These are phyloP conservation scores for Penicillium occitanis DNA, from an alignment of 2,329 filamentous ascomycete genomes.

Conservation along the genomic window DNA sequence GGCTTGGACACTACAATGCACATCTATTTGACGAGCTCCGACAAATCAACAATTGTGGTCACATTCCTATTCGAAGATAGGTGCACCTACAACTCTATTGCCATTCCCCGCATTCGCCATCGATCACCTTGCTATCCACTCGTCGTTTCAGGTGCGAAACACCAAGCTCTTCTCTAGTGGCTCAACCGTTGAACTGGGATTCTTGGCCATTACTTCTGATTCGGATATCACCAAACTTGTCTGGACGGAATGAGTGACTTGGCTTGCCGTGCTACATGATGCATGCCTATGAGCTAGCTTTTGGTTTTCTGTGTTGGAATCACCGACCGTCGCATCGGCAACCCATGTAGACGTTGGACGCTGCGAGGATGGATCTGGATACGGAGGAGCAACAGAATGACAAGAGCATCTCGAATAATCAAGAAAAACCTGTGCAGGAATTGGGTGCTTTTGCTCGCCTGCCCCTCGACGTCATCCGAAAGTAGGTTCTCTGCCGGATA, in stretches of 20 bases:
- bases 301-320: constrained; percentile 17
- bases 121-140: neutral
- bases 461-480: constrained; percentile 32
- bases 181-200: neutral
- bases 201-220: neutral
- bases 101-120: constrained; percentile 4
- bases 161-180: neutral
- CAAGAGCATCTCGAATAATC: neutral
- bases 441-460: constrained; percentile 27
- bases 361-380: constrained; percentile 21
- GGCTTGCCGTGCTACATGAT: constrained; percentile 19
- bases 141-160: constrained; percentile 11
- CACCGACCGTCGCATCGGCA: constrained; percentile 11
- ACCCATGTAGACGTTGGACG: constrained; percentile 18
- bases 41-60: neutral
- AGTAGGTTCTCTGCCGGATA: constrained; percentile 26
- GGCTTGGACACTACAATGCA: neutral
- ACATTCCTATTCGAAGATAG: neutral
- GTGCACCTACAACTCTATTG: neutral
- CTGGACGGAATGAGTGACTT: constrained; percentile 1
- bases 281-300: constrained; percentile 16
- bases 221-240: constrained; percentile 17
- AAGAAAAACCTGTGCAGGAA: neutral
- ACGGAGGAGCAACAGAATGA: neutral
- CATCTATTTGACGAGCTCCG: neutral